Evolutionary conservation across 2,329 filamentous ascomycete genomes (phyloP).

Genomic region (Zasmidium citrigriseum): DNA sequence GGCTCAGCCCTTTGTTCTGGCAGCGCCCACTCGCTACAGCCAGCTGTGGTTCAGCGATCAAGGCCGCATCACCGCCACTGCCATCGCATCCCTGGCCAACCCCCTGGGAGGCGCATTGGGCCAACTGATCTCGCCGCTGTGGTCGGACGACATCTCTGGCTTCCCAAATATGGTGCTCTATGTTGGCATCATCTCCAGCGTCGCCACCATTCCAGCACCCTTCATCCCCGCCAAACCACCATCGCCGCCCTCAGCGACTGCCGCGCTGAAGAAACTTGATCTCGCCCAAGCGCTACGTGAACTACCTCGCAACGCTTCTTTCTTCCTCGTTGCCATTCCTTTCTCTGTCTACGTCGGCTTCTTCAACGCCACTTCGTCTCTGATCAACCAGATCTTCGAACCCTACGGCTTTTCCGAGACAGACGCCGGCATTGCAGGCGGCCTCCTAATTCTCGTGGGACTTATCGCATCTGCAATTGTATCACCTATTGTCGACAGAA

Average conservation of each 20-base stretch:
- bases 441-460: slow-evolving; percentile 84
- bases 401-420: slow-evolving; percentile 84
- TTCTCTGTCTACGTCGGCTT: slow-evolving; percentile 84
- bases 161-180: slow-evolving; percentile 77
- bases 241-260: slow-evolving; percentile 72
- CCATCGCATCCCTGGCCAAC: slow-evolving; percentile 81
- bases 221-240: slow-evolving; percentile 78
- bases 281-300: slow-evolving; percentile 53
- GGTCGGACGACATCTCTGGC: slow-evolving; percentile 63
- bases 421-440: slow-evolving; percentile 86
- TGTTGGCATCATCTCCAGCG: slow-evolving; percentile 49
- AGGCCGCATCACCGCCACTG: slow-evolving; percentile 84
- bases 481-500: slow-evolving; percentile 81
- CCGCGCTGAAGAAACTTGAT: slow-evolving; percentile 56
- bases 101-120: slow-evolving; percentile 87
- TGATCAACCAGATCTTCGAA: slow-evolving; percentile 85
- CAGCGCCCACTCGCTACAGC: slow-evolving; percentile 85
- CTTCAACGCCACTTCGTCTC: slow-evolving; percentile 88
- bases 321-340: slow-evolving; percentile 79
- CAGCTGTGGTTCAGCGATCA: slow-evolving; percentile 90
- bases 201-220: slow-evolving; percentile 72
- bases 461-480: slow-evolving; percentile 74
- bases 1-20: slow-evolving; percentile 87
- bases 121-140: slow-evolving; percentile 81
- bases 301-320: slow-evolving; percentile 61